These are phyloP conservation scores for Tetrahymena thermophila DNA, from an alignment of 73 alveolate species.

Conservation along the genomic window DNA sequence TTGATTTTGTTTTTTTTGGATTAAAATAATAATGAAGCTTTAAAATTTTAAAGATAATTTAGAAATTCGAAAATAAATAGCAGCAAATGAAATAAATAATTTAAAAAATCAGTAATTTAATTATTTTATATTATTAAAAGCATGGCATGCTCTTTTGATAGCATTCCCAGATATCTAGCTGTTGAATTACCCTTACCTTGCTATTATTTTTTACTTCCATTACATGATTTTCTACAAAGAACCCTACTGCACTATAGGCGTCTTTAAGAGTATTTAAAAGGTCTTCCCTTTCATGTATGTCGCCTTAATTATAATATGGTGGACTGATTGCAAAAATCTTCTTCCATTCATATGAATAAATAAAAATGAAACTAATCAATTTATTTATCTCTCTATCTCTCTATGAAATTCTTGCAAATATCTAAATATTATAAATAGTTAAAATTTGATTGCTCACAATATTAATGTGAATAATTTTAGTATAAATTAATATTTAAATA, in stretches of 20 bases:
- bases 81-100: neutral
- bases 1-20: neutral
- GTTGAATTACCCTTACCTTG: neutral
- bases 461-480: neutral
- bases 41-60: too few relatives aligned
- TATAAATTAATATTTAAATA: too few relatives aligned
- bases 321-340: neutral
- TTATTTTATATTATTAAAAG: neutral
- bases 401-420: too few relatives aligned
- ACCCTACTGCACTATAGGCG: neutral
- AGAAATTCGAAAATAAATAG: neutral
- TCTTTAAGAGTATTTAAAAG: neutral
- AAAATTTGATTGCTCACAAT: neutral
- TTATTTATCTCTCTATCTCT: too few relatives aligned
- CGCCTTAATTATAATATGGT: neutral
- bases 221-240: neutral
- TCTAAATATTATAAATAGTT: too few relatives aligned
- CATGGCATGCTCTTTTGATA: neutral
- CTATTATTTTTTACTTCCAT: neutral
- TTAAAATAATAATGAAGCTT: too few relatives aligned
- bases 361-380: too few relatives aligned
- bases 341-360: neutral
- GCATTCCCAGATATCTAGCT: neutral
- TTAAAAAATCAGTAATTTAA: neutral
- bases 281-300: neutral